A percentile compares a stretch with the other conserved stretches of the same genome.
These are phyloP conservation scores for Setaria viridis DNA, from an alignment of 202 grass and related monocot species.

Conservation along the genomic window DNA sequence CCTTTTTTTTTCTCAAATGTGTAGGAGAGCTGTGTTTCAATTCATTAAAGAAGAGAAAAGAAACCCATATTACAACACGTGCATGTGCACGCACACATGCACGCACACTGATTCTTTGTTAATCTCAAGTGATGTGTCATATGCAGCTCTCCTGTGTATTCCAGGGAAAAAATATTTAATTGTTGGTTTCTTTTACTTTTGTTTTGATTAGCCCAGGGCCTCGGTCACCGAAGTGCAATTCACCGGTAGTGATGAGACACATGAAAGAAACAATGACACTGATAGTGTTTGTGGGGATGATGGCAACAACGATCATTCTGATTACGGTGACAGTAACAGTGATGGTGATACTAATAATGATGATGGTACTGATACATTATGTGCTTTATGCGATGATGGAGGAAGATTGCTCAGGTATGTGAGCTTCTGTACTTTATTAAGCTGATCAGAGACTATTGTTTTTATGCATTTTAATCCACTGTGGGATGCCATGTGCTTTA, in stretches of 20 bases:
- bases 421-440: not conserved
- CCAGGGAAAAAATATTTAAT: not conserved
- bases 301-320: not conserved
- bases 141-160: not conserved
- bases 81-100: no score
- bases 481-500: not conserved
- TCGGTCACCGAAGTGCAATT: not conserved
- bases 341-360: slow-evolving; percentile 32
- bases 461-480: not conserved
- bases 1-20: not conserved
- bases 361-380: slow-evolving; percentile 59
- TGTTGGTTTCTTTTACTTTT: slow-evolving; percentile 12
- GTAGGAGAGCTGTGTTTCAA: no score
- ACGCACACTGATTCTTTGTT: not conserved
- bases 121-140: not conserved
- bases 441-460: not conserved
- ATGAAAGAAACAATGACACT: not conserved
- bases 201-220: not conserved
- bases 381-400: slow-evolving; percentile 84
- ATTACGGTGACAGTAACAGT: not conserved
- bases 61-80: not conserved
- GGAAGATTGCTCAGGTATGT: slow-evolving; percentile 67
- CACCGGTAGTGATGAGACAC: not conserved
- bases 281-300: not conserved
- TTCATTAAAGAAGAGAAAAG: not conserved